Conservation (phyloP, 179 eudicot genomes). For the Actinidia polygama region DNA sequence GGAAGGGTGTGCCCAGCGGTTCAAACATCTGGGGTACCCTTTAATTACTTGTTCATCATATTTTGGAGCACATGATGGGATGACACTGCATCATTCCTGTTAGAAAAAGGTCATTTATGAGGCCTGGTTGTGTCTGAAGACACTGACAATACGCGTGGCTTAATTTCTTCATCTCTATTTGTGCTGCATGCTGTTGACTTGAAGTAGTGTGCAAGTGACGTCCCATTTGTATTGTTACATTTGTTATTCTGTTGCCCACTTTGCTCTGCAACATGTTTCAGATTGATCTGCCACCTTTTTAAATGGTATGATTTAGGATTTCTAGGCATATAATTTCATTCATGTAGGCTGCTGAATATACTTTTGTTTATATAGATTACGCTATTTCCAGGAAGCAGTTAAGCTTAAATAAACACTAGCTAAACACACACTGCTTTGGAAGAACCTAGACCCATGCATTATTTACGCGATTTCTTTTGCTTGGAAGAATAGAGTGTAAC, state of each 20-base stretch:
- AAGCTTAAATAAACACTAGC: slow-evolving; percentile 84
- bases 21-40: neutral
- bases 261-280: neutral
- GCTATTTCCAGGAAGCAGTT: slow-evolving; percentile 75
- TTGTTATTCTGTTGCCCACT: neutral
- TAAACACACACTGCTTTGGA: too few species aligned
- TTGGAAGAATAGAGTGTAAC: too few species aligned
- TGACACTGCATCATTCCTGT: neutral
- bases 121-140: neutral
- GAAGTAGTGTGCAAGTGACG: slow-evolving; percentile 6
- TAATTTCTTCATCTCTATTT: neutral
- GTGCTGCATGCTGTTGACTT: neutral
- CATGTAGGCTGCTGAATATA: neutral
- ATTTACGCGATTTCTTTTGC: too few species aligned
- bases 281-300: neutral
- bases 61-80: slow-evolving; percentile 15
- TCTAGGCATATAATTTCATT: slow-evolving; percentile 76
- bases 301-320: slow-evolving; percentile 14
- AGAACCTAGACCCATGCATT: too few species aligned
- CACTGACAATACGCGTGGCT: neutral
- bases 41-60: neutral
- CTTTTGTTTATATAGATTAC: slow-evolving; percentile 3
- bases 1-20: neutral
- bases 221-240: neutral
- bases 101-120: neutral